phyloP scores from a whole-genome alignment of 73 alveolate genomes.

The Blepharisma stoltei region DNA sequence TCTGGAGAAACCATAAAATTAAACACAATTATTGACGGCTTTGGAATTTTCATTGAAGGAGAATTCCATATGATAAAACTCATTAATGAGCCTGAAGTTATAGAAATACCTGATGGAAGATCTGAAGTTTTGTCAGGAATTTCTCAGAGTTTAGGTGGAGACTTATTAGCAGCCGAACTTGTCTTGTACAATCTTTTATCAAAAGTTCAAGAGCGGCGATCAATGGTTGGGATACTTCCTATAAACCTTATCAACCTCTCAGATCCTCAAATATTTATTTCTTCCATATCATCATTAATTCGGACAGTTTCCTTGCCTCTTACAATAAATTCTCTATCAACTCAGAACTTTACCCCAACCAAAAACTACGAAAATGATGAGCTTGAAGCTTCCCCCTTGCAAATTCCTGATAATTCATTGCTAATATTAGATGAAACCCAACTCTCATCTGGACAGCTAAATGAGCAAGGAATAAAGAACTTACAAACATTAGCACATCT shows the following conservation, averaged over 20 bases:
- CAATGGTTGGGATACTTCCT: background rate
- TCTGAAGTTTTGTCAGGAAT: background rate
- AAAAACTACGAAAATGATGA: slow-evolving; percentile 14
- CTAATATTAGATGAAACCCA: slow-evolving; percentile 10
- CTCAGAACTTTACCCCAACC: background rate
- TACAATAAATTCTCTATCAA: background rate
- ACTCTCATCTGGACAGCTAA: background rate
- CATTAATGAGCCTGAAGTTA: background rate
- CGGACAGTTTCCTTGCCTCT: background rate
- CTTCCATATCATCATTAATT: background rate
- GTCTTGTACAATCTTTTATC: background rate
- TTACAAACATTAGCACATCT: background rate
- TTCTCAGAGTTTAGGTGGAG: background rate
- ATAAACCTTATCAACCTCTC: background rate
- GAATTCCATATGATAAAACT: background rate
- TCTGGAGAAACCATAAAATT: background rate
- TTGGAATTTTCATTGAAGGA: background rate
- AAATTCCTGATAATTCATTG: background rate
- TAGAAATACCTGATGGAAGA: background rate
- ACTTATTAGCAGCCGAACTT: slow-evolving; percentile 2
- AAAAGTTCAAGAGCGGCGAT: background rate
- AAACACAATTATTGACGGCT: background rate
- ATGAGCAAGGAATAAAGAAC: background rate
- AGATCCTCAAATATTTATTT: background rate
- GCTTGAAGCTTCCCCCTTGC: background rate